These are phyloP conservation scores for Cyclocybe cylindracea DNA, from an alignment of 768 basidiomycete genomes.

Conservation along the genomic window DNA sequence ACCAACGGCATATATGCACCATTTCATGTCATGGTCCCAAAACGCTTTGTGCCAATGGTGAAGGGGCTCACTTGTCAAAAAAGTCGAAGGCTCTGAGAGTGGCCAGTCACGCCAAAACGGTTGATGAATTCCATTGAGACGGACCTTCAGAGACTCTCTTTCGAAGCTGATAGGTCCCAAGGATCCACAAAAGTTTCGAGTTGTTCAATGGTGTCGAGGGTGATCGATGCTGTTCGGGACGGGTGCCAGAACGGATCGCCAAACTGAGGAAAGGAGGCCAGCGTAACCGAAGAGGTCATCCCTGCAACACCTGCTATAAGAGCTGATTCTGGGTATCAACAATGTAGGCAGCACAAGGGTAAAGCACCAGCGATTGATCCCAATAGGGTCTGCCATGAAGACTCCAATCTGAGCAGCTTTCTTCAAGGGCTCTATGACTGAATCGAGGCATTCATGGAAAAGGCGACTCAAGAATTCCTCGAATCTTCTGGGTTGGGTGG, in stretches of 20 bases:
- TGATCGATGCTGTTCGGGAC: constrained; percentile 21
- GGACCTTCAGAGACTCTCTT: constrained; percentile 16
- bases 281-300: constrained; percentile 30
- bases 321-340: constrained; percentile 29
- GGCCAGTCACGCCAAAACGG: constrained; percentile 41
- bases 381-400: constrained; percentile 24
- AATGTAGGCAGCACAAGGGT: constrained; percentile 26
- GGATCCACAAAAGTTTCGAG: constrained; percentile 15
- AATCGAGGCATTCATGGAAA: constrained; percentile 24
- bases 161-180: constrained; percentile 26
- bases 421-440: constrained; percentile 25
- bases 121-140: constrained; percentile 30
- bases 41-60: too few relatives aligned
- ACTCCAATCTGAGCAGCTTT: constrained; percentile 19
- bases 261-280: constrained; percentile 28
- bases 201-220: constrained; percentile 13
- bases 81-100: too few relatives aligned
- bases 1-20: constrained; percentile 34
- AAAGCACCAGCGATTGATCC: constrained; percentile 18
- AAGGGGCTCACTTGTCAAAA: too few relatives aligned
- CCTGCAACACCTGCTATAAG: constrained; percentile 27
- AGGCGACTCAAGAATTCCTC: constrained; percentile 21
- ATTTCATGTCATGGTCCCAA: constrained; percentile 36
- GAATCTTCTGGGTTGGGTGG: constrained; percentile 14
- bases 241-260: constrained; percentile 28